These are phyloP conservation scores for Conticribra weissflogii DNA, from an alignment of 108 stramenopile genomes.

Conservation along the genomic window DNA sequence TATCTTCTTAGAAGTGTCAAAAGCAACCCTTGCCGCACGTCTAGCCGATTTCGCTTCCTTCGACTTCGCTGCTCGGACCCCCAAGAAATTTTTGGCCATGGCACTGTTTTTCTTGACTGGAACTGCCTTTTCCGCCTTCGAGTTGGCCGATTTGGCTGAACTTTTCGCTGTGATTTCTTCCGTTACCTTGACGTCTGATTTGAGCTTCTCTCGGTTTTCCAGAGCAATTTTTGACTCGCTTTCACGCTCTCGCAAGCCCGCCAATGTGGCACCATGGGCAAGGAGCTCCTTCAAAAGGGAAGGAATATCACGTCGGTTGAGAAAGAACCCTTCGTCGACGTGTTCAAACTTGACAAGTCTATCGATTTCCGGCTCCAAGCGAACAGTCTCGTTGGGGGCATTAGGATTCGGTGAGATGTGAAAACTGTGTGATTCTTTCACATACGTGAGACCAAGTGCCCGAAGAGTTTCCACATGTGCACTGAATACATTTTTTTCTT, in stretches of 20 bases:
- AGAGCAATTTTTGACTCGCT: conserved; percentile 14
- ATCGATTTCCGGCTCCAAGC: conserved; percentile 81
- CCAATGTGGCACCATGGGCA: conserved; percentile 65
- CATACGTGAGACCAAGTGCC: conserved; percentile 76
- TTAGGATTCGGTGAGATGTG: conserved; percentile 13
- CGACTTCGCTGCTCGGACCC: conserved; percentile 62
- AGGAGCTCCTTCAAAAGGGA: conserved; percentile 69
- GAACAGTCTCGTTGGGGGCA: conserved; percentile 42
- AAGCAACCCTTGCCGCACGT: conserved; percentile 64
- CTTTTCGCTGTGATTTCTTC: conserved; percentile 20
- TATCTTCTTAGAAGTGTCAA: conserved; percentile 59
- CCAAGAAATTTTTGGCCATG: conserved; percentile 65
- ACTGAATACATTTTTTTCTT: conserved; percentile 64
- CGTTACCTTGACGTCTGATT: conserved; percentile 3
- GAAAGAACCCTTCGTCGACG: conserved; percentile 6
- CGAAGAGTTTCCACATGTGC: conserved; percentile 63
- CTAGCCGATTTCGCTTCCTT: conserved; percentile 66
- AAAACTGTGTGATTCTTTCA: conserved; percentile 42
- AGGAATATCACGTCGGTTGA: conserved; percentile 29
- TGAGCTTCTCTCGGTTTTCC: conserved; percentile 2
- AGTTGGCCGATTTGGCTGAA: conserved; percentile 5
- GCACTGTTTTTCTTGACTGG: conserved; percentile 14
- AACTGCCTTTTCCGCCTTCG: conserved; percentile 6
- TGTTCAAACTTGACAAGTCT: conserved; percentile 53
- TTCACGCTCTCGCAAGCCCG: conserved; percentile 57